Evolutionary conservation across 192 early-diverging fungal genomes (phyloP), one percentile per base, ranked within the genome.

Genomic region (Hyaloraphidium curvatum): DNA sequence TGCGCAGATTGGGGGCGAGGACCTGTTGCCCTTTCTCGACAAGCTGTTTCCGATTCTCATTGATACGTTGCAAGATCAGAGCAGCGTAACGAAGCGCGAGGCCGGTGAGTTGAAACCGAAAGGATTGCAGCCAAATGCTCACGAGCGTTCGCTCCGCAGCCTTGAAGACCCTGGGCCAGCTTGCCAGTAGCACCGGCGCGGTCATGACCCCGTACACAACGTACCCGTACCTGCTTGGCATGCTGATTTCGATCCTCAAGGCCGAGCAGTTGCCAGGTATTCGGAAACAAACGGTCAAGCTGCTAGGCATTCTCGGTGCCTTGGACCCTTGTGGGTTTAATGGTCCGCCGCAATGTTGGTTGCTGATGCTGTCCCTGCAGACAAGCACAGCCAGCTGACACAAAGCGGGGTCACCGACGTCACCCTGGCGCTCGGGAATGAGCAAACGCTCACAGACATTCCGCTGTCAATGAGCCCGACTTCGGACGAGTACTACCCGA

Each of bases 221-320:
- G 55, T 91, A 91, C 54, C 87, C 91, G n/a, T 72, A 71, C 25
- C 68, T 97, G 23, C 71, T 97, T 4, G 69, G 75, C 43, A 78
- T 80, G 3, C 62, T 95, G 31, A 78, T 88, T 29, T 69, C 56
- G 2, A 83, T 94, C 41, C 64, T 97, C 28, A 87, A 89, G 58
- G 79, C 83, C 0, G 91, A 94, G 62, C 74, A 79, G 48, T 69
- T 71, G 3, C 55, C 70, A 11, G 63, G 53, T n/a, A 82, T 95
- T 30, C 74, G 89, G 28, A 62, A 73, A 19, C 88, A 93, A 62
- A 84, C 82, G 1, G 77, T 93, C 27, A 89, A 91, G 50, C 70
- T 89, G 14, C 77, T 97, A 52, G 93, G 93, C 51, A 89, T 89
- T 21, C 70, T 97, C 1, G 93, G 93, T 23, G 93, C 93, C 14